A percentile compares a stretch with the other conserved stretches of the same genome.
These are phyloP conservation scores for Arthroderma sp. DNA, from an alignment of 2,329 filamentous ascomycete species.

Conservation along the genomic window DNA sequence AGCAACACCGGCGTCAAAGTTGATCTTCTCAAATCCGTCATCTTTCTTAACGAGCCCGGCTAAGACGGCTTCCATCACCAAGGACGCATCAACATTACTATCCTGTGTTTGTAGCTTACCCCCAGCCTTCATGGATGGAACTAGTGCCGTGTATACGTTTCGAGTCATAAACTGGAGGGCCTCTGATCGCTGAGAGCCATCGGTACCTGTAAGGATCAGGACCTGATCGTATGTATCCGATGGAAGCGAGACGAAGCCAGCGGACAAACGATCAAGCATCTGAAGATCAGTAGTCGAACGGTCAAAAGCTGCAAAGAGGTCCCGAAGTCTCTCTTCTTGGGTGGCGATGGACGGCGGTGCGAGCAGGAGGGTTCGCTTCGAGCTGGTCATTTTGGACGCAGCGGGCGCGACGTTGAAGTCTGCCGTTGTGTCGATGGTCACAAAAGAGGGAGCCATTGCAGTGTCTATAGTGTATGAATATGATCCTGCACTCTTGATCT, in stretches of 20 bases:
- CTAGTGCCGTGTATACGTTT: background rate
- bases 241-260: constrained; percentile 67
- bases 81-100: background rate
- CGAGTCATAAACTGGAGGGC: background rate
- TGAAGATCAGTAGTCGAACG: constrained; percentile 73
- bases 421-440: no score
- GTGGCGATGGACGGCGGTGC: constrained; percentile 82
- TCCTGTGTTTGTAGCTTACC: background rate
- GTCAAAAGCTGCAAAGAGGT: constrained; percentile 59
- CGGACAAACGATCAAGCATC: constrained; percentile 88
- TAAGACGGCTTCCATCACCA: background rate
- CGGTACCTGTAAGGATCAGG: constrained; percentile 67
- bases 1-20: background rate
- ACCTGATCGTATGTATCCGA: constrained; percentile 68
- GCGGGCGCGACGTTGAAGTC: background rate
- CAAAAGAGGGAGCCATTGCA: no score
- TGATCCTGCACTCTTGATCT: no score
- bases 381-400: background rate
- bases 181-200: constrained; percentile 36
- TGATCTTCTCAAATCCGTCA: background rate
- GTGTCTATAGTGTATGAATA: no score
- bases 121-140: background rate
- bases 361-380: constrained; percentile 60
- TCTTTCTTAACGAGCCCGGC: background rate
- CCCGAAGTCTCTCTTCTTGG: constrained; percentile 63